Percentiles rank a stretch among this genome's conserved stretches.
Evolutionary conservation across 306 rosid species (phyloP).

Genomic region (Castanopsis chinensis): DNA sequence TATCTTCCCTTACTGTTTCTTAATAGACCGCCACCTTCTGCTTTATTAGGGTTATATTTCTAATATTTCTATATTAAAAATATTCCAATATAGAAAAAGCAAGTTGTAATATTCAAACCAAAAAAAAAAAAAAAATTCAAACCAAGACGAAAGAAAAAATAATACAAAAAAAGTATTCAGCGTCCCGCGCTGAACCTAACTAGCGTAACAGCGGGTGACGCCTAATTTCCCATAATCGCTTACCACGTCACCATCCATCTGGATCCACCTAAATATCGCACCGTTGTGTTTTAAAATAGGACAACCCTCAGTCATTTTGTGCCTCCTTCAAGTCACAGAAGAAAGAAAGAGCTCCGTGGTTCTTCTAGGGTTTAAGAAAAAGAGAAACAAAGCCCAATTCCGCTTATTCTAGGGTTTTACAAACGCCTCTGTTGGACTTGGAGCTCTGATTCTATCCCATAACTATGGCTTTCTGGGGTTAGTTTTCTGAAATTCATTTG

Average conservation of each 20-base stretch:
- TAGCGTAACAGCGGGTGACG: neutral
- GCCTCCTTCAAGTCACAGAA: too few species aligned
- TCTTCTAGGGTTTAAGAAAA: slow-evolving; percentile 12
- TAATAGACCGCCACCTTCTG: too few species aligned
- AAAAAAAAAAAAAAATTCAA: too few species aligned
- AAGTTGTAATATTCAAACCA: too few species aligned
- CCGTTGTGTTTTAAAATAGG: neutral
- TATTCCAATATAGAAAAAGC: too few species aligned
- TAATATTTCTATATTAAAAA: too few species aligned
- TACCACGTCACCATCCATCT: slow-evolving; percentile 1
- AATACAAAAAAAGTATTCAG: too few species aligned
- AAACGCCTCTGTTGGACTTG: neutral
- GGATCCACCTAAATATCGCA: neutral
- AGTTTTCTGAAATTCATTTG: neutral
- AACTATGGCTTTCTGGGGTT: slow-evolving; percentile 86
- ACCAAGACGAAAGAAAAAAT: too few species aligned
- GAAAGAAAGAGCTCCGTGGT: neutral
- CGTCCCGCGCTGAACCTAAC: slow-evolving; percentile 24
- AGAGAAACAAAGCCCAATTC: neutral
- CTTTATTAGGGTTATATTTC: too few species aligned
- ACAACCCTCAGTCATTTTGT: too few species aligned
- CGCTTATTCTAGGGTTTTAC: neutral
- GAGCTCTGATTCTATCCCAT: neutral
- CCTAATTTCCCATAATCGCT: neutral
- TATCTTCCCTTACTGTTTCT: too few species aligned